These are phyloP conservation scores for Austroboletus rostrupii DNA, from an alignment of 1,284 basidiomycete genomes.

Conservation along the genomic window DNA sequence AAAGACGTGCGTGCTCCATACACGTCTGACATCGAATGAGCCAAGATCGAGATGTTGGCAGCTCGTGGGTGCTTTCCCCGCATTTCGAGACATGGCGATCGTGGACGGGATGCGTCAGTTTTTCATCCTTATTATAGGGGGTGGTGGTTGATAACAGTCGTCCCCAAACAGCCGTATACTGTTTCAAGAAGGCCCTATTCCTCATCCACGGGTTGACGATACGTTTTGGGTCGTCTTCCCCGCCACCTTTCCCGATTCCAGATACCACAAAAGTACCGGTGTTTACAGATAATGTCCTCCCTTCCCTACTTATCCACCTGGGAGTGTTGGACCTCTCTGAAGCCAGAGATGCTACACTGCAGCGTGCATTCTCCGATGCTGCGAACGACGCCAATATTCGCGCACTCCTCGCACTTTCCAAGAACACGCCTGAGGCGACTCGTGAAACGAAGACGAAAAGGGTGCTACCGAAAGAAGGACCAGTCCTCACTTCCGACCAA, in stretches of 20 bases:
- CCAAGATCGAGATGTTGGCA: slow-evolving; percentile 29
- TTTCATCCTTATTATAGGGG: slow-evolving; percentile 8
- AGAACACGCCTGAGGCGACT: slow-evolving; percentile 13
- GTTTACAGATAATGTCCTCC: slow-evolving; percentile 85
- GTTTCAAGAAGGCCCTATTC: slow-evolving; percentile 88
- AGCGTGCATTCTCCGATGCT: slow-evolving; percentile 43
- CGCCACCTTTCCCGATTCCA: slow-evolving; percentile 59
- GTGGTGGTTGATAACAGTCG: slow-evolving; percentile 3
- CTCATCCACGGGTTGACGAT: slow-evolving; percentile 67
- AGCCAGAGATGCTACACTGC: slow-evolving; percentile 37
- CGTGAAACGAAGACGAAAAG: slow-evolving; percentile 20
- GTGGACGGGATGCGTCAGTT: slow-evolving; percentile 61
- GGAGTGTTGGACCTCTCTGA: slow-evolving; percentile 67
- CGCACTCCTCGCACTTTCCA: slow-evolving; percentile 36
- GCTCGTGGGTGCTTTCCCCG: slow-evolving; percentile 72
- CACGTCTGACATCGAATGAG: slow-evolving; percentile 2
- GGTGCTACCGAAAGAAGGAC: slow-evolving; percentile 53
- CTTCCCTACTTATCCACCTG: slow-evolving; percentile 76
- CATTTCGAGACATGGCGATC: slow-evolving; percentile 68
- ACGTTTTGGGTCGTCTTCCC: slow-evolving; percentile 53
- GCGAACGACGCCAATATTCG: slow-evolving; percentile 36
- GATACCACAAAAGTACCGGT: slow-evolving; percentile 61
- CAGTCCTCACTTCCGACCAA: slow-evolving; percentile 54
- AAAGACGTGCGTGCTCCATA: slow-evolving; percentile 49
- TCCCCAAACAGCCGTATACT: slow-evolving; percentile 59